phyloP scores from a whole-genome alignment of 768 basidiomycete genomes.

The Cantharellus cinnabarinus region DNA sequence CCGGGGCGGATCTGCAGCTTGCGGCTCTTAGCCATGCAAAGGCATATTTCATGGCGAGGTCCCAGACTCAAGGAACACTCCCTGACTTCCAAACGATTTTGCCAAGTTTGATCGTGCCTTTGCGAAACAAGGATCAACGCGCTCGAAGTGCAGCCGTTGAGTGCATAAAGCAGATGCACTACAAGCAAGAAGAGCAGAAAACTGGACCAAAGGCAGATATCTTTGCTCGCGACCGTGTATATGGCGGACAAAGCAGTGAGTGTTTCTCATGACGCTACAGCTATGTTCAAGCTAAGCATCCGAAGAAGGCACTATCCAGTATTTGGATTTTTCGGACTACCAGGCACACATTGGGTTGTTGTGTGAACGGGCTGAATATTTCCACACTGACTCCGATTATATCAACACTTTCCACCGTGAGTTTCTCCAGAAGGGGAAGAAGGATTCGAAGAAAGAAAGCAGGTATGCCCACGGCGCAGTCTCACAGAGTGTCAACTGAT shows the following conservation, averaged over 20 bases:
- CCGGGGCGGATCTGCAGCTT: conserved; percentile 19
- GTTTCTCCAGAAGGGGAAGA: conserved; percentile 25
- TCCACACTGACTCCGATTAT: conserved; percentile 26
- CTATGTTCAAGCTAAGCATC: neutral
- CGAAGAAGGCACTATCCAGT: conserved; percentile 27
- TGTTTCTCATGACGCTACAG: neutral
- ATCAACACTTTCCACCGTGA: conserved; percentile 39
- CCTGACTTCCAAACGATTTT: conserved; percentile 63
- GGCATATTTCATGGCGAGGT: conserved; percentile 64
- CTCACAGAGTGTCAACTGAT: neutral
- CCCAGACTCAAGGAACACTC: conserved; percentile 12
- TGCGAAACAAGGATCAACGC: conserved; percentile 26
- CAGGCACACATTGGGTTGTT: conserved; percentile 28
- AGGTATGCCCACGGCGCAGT: conserved; percentile 23
- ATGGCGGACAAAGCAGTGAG: conserved; percentile 40
- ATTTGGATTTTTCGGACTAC: conserved; percentile 44
- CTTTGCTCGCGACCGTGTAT: conserved; percentile 56
- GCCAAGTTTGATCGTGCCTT: conserved; percentile 42
- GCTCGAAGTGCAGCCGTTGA: conserved; percentile 34
- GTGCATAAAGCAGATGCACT: conserved; percentile 29
- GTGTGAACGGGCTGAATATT: conserved; percentile 3
- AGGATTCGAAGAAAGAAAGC: conserved; percentile 34
- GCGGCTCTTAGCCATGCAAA: conserved; percentile 53
- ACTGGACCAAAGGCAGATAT: conserved; percentile 21
- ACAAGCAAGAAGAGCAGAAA: conserved; percentile 2